A percentile compares a stretch with the other conserved stretches of the same genome.
These are phyloP conservation scores for Blastomyces gilchristii DNA, from an alignment of 2,329 filamentous ascomycete species.

Conservation along the genomic window DNA sequence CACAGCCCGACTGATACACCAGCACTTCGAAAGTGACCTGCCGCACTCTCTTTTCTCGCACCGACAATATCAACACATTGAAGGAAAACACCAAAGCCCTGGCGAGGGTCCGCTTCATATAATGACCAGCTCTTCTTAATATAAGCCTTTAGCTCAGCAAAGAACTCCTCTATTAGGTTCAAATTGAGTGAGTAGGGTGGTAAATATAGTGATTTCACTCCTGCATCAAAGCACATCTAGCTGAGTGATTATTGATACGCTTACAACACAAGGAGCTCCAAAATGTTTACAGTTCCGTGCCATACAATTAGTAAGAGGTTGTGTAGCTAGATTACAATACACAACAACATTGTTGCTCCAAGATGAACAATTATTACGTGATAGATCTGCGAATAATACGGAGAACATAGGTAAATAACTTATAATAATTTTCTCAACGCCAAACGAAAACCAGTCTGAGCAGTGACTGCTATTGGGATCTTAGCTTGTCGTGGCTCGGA, in stretches of 20 bases:
- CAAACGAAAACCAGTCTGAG: not conserved
- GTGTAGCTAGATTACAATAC: too few relatives aligned
- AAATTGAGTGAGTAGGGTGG: constrained; percentile 29
- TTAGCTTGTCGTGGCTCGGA: not conserved
- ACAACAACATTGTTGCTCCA: too few relatives aligned
- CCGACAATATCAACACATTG: constrained; percentile 21
- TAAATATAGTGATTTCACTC: constrained; percentile 26
- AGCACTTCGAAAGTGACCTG: constrained; percentile 19
- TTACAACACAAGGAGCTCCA: too few relatives aligned
- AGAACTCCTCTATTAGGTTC: constrained; percentile 30
- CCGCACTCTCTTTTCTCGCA: constrained; percentile 13
- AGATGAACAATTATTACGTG: too few relatives aligned
- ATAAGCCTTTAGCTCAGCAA: constrained; percentile 28
- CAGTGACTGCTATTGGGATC: not conserved
- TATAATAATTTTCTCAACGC: not conserved
- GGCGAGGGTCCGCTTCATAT: constrained; percentile 12
- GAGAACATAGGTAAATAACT: too few relatives aligned
- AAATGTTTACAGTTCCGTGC: too few relatives aligned
- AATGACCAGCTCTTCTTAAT: constrained; percentile 23
- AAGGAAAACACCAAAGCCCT: constrained; percentile 17
- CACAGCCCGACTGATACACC: constrained; percentile 10
- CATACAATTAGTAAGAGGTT: too few relatives aligned
- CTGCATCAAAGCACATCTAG: constrained; percentile 22
- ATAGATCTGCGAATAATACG: too few relatives aligned
- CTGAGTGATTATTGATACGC: too few relatives aligned